Conservation (phyloP, 2,329 filamentous ascomycete genomes). For the Colletotrichum scovillei region DNA sequence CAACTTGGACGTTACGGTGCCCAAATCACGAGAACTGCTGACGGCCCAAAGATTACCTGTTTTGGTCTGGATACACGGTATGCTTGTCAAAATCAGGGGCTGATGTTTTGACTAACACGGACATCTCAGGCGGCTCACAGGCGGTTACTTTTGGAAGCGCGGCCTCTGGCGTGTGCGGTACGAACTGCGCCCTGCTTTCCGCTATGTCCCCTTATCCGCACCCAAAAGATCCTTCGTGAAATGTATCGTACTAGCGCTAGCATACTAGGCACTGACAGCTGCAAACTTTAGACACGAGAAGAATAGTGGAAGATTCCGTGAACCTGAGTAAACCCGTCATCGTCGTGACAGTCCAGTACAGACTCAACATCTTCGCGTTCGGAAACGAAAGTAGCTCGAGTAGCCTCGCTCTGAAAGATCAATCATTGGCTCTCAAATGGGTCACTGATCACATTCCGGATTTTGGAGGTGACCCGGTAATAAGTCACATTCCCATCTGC, state of each 20-base stretch:
- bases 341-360: conserved; percentile 38
- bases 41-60: conserved; percentile 46
- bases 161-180: conserved; percentile 54
- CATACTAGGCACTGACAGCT: not conserved
- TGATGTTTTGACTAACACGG: not conserved
- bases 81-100: not conserved
- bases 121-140: conserved; percentile 51
- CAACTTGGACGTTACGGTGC: conserved; percentile 54
- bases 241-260: not conserved
- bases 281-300: conserved; percentile 43
- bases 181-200: conserved; percentile 11
- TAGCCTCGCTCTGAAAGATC: conserved; percentile 50
- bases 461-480: conserved; percentile 44
- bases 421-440: conserved; percentile 48
- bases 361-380: conserved; percentile 51
- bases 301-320: conserved; percentile 49
- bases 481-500: not conserved
- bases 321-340: conserved; percentile 38
- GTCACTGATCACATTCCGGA: conserved; percentile 39
- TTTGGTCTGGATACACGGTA: conserved; percentile 58
- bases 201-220: not conserved
- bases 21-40: not conserved
- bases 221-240: not conserved
- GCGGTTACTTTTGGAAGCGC: conserved; percentile 55
- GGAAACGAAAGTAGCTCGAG: conserved; percentile 49